Base-by-base conservation (phyloP, 1,139 yeast genomes). In the Suhomyces guaymorum region DNA sequence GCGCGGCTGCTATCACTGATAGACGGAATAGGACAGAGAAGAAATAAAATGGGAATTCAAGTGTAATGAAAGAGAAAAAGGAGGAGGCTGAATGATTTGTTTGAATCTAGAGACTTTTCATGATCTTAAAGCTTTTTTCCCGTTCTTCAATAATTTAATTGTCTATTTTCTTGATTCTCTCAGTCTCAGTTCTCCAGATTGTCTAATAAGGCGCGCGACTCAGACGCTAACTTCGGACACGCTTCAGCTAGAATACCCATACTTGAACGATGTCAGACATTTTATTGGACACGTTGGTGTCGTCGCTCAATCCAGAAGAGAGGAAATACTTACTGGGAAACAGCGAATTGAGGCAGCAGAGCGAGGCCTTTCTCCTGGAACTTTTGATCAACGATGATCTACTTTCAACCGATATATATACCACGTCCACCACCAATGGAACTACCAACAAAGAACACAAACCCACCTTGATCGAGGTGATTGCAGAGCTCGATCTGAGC, bases 401-500 rank as follows among this genome's bases (percentile, higher is more conserved):
- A 23, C 49, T 70, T 20, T 65, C 73, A 10, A 67, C 73, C 3
- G 75, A 69, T 10, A 51, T 56, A 1, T 67, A 55, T 49, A 65
- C 70, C 28, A 63, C 68, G 26, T 56, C 61, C 13, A 45, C 49
- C 38, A 26, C 45, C 17, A 44, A 47, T 35, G 22, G 41, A n/a
- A 14, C 35, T 4, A 19, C 22, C 26, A 26, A 24, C 21, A 37
- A 40, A 28, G 29, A 38, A 9, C 42, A 49, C 16, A 46, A 46
- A 22, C 53, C 51, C 27, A 67, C 73, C 1, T 46, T 70, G 27
- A 65, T 62, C 4, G 75, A 70, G 41, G 76, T 70, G 43, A 70
- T 71, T 13, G 77, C 75, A 2, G 75, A 70, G 42, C 55, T 71
- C 32, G 75, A 70, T 37, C 57, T 54, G 46, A 47, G 51, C 11